These are phyloP conservation scores for Colletotrichum lindemuthianum DNA, from an alignment of 2,329 filamentous ascomycete species.

Conservation along the genomic window DNA sequence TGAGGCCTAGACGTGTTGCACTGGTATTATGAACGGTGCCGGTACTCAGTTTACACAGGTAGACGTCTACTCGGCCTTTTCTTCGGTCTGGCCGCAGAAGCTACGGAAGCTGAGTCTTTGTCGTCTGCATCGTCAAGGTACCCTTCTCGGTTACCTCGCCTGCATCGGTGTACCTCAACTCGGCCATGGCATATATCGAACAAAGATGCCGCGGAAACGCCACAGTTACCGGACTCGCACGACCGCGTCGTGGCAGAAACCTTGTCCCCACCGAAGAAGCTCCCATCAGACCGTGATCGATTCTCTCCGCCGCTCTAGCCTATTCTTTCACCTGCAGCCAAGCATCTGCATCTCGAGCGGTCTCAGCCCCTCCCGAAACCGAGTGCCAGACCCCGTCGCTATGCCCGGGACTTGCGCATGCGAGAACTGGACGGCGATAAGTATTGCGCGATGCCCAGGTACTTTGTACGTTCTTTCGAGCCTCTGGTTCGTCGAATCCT, in stretches of 20 bases:
- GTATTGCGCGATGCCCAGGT: conserved; percentile 4
- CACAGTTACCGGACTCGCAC: not conserved
- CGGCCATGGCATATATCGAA: not conserved
- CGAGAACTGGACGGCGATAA: conserved; percentile 15
- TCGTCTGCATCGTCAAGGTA: not conserved
- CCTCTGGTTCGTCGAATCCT: not conserved
- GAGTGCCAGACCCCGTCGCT: conserved; percentile 14
- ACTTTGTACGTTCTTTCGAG: not conserved
- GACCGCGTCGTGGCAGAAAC: not conserved
- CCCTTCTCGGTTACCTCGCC: not conserved
- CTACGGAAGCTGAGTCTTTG: no score
- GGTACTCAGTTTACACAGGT: no score
- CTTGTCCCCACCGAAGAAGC: conserved; percentile 4
- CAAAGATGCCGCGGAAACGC: not conserved
- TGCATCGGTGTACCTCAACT: not conserved
- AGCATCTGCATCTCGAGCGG: conserved; percentile 11
- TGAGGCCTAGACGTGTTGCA: no score
- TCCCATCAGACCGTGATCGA: not conserved
- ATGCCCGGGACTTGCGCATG: conserved; percentile 13
- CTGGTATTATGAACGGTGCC: no score
- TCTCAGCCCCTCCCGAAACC: conserved; percentile 19
- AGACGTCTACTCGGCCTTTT: no score
- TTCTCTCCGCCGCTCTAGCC: no score
- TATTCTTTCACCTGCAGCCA: not conserved
- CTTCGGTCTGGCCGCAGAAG: no score